Evolutionary conservation across 2,329 filamentous ascomycete genomes (phyloP).

Genomic region (Xylariaceae sp.): DNA sequence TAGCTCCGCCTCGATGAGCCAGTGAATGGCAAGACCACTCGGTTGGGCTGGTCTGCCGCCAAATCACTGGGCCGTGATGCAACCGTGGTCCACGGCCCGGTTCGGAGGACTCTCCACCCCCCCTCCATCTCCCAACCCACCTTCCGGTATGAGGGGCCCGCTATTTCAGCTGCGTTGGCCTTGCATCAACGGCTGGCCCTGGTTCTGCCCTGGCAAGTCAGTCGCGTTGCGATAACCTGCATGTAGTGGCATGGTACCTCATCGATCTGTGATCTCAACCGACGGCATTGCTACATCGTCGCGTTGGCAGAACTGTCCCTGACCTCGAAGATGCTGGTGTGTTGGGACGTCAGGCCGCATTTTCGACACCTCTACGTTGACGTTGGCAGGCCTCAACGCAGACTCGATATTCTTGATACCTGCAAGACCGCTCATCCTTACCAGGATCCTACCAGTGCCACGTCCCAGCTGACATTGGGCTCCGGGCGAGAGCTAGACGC

Average conservation of each 20-base stretch:
- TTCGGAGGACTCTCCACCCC: conserved; percentile 15
- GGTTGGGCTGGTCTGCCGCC: conserved; percentile 27
- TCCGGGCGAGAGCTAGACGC: not conserved
- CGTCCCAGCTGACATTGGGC: not conserved
- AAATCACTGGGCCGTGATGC: conserved; percentile 19
- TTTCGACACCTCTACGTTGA: conserved; percentile 11
- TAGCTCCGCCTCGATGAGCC: conserved; percentile 18
- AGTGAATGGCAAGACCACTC: conserved; percentile 26
- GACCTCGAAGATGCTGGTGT: conserved; percentile 8
- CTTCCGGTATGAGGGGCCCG: conserved; percentile 8
- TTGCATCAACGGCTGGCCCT: conserved; percentile 30
- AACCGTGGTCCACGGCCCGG: conserved; percentile 15
- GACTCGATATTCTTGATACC: conserved; percentile 10
- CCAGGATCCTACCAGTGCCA: not conserved
- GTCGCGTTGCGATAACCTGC: conserved; percentile 19
- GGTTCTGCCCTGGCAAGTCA: too few species aligned
- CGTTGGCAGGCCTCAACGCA: conserved; percentile 6
- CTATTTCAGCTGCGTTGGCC: conserved; percentile 29
- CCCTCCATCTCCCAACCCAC: conserved; percentile 8
- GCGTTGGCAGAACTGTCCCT: conserved; percentile 17
- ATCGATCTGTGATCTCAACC: conserved; percentile 19
- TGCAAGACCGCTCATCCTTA: conserved; percentile 1
- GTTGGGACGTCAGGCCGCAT: conserved; percentile 22
- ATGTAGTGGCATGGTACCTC: conserved; percentile 19
- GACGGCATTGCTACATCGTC: conserved; percentile 17